Base-by-base conservation (phyloP, 2,329 filamentous ascomycete species). In the Lithohypha guttulata region DNA sequence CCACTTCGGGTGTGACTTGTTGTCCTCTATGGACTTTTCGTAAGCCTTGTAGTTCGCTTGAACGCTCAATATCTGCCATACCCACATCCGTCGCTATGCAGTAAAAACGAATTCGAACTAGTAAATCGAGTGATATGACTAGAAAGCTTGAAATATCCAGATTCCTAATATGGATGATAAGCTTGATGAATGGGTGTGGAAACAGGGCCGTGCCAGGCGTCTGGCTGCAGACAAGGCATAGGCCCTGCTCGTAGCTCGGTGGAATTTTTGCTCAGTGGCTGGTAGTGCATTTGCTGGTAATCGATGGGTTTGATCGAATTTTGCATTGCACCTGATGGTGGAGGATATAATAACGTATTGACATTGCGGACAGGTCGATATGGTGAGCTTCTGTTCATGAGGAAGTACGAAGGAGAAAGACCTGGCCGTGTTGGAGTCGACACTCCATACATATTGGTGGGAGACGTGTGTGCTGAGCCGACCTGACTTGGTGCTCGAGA, bases 281-380 rank as follows among this genome's bases (percentile, higher is more conserved):
- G 80, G 55, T 91, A 84, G 57, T 89, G 81, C 79, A 93, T 86
- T 62, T 86, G 74, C 44, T 76, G 71, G 37, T 81, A 77, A 33
- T 71, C 63, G 39, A 67, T 66, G 62, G 58, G 73, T 54, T 83
- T 66, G 48, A 81, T 70, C 55, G 85, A 81, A 51, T 82, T 73
- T 47, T 89, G 80, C 46, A 93, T 72, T 6, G 84, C 84, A 6
- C 77, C 71, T 17, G 84, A 82, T 0, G 86, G 83, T 5, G 86
- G 84, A 21, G 87, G 87, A 42, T 91, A 85, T 20, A 95, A 69
- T n/a, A 96, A 73, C 1, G 85, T 93, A 51, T 91, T 86, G 43
- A 95, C 84, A 44, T 84, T 75, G 38, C 87, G 81, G 26, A 95
- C 81, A 1, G 89, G 89, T 47, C 85, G 83, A 61, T 96, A 96